These are phyloP conservation scores for Aspergillus sp. DNA, from an alignment of 2,329 filamentous ascomycete genomes.

Conservation along the genomic window DNA sequence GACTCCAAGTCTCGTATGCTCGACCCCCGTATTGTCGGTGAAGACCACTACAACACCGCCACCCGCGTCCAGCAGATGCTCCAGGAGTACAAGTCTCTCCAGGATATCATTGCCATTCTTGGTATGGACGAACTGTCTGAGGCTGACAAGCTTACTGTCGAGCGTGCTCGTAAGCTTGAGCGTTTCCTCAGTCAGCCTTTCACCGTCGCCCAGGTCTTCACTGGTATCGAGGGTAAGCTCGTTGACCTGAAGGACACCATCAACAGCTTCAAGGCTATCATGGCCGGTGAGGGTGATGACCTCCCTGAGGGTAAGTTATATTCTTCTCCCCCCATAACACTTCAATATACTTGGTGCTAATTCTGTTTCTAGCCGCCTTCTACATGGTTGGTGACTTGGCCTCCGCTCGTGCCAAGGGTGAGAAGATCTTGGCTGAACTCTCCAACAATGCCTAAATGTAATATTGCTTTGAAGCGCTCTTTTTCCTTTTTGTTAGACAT, in stretches of 20 bases:
- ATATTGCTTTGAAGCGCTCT: constrained; percentile 43
- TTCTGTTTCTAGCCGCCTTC: constrained; percentile 60
- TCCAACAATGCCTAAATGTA: constrained; percentile 56
- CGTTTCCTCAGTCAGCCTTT: constrained; percentile 99
- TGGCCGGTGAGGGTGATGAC: constrained; percentile 91
- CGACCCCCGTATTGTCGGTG: constrained; percentile 95
- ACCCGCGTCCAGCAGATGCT: constrained; percentile 97
- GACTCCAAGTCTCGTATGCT: constrained; percentile 99
- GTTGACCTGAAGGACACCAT: constrained; percentile 99
- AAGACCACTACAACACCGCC: constrained; percentile 96
- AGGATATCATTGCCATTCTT: constrained; percentile 99
- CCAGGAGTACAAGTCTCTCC: constrained; percentile 99
- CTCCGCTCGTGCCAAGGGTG: constrained; percentile 91
- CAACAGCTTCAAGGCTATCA: constrained; percentile 93
- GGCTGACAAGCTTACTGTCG: constrained; percentile 98
- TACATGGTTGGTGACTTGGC: constrained; percentile 99
- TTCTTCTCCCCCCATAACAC: neutral
- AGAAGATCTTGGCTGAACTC: constrained; percentile 98
- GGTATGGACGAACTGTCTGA: constrained; percentile 99
- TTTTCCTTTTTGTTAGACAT: constrained; percentile 31
- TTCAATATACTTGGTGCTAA: constrained; percentile 4
- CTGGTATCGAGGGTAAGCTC: constrained; percentile 89
- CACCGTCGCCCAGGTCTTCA: constrained; percentile 73
- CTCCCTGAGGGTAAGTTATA: constrained; percentile 76
- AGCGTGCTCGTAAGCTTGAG: constrained; percentile 99